Base-by-base conservation (phyloP, 768 basidiomycete species). In the Sarcomyxa edulis region DNA sequence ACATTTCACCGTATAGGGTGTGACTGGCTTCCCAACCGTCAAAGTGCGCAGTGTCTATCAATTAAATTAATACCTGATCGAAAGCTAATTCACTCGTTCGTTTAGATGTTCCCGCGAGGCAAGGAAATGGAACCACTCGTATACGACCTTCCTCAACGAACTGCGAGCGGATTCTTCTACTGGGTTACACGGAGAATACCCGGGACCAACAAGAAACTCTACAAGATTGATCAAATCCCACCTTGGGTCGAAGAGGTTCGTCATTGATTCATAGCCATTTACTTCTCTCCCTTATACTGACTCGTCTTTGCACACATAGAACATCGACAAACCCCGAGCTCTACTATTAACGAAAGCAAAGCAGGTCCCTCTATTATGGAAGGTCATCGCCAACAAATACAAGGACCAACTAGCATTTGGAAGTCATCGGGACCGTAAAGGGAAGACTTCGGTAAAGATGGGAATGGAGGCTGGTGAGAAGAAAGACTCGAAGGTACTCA, bases 21-120 rank as follows among this genome's bases (percentile, higher is more conserved):
- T 96, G 15, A 70, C 93, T 61, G 93, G 93, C 2, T 97, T 93
- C 73, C 93, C 93, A 2, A 96, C 93, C 3, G 68, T 97, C 58
- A 97, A 97, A 67, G 80, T 83, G 49, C 19, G 35, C n/a, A n/a
- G n/a, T 32, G 59, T 42, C 30, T 7, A 27, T 33, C 6, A 6
- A 4, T 18, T 18, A 10, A 7, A 12, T 5, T 22, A 21, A 7
- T 7, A 12, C 9, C 12, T 23, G 19, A n/a, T 14, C n/a, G 11
- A 25, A 15, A 35, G 15, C 19, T 42, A n/a, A 40, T 44, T 40
- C 22, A 45, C 21, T n/a, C 23, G 14, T 14, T 35, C n/a, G 2
- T 44, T 7, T 36, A 84, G 78, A 61, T 87, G 2, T 97, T 84
- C 65, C 90, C 93, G 8, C 73, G 84, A 28, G 93, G 92, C 6